These are phyloP conservation scores for Boletus speciosus DNA, from an alignment of 768 basidiomycete species.

Conservation along the genomic window DNA sequence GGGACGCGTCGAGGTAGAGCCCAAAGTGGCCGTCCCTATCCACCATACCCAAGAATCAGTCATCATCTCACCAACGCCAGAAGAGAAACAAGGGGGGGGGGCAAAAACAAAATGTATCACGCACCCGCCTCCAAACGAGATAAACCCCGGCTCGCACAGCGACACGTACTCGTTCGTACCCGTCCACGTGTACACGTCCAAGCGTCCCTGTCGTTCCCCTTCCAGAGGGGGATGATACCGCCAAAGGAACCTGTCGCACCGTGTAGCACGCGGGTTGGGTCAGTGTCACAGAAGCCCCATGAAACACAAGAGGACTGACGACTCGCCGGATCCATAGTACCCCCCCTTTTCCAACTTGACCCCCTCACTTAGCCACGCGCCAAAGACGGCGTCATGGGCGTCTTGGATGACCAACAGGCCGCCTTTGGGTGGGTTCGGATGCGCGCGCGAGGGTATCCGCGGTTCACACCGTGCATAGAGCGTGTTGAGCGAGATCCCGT, in stretches of 20 bases:
- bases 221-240: constrained; percentile 39
- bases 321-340: constrained; percentile 89
- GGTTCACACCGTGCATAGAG: constrained; percentile 67
- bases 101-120: constrained; percentile 23
- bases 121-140: constrained; percentile 93
- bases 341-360: constrained; percentile 49
- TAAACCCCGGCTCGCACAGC: constrained; percentile 72
- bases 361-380: constrained; percentile 79
- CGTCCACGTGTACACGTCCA: constrained; percentile 78
- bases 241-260: constrained; percentile 72
- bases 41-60: background rate
- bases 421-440: constrained; percentile 33
- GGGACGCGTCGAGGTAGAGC: constrained; percentile 77
- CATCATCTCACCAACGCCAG: background rate
- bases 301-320: constrained; percentile 25
- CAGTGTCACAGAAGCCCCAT: background rate
- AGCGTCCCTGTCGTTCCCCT: constrained; percentile 23
- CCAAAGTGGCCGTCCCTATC: constrained; percentile 82
- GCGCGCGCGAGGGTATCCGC: constrained; percentile 24
- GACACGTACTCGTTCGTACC: constrained; percentile 89
- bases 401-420: constrained; percentile 69
- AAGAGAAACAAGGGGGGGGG: no score
- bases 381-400: constrained; percentile 63
- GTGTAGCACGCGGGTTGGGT: background rate
- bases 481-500: constrained; percentile 89